A percentile compares a stretch with the other conserved stretches of the same genome.
phyloP scores from a whole-genome alignment of 345 rosid genomes.

The Eucalyptus marginata region DNA sequence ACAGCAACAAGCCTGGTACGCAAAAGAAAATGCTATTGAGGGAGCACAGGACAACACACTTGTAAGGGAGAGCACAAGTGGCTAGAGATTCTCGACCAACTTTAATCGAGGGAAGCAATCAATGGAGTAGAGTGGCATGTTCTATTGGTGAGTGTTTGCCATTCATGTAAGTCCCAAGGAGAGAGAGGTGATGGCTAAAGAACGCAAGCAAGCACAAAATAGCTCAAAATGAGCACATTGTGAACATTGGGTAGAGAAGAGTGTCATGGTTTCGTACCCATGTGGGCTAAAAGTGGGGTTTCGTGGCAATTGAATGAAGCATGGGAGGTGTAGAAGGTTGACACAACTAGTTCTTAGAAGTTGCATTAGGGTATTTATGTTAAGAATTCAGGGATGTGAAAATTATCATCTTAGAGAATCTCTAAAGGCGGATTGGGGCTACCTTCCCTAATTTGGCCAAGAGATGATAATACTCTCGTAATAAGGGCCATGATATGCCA shows the following conservation, averaged over 20 bases:
- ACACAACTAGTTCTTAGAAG: not conserved
- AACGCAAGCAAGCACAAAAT: not conserved
- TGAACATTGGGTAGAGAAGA: not conserved
- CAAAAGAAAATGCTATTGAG: not conserved
- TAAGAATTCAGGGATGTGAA: not conserved
- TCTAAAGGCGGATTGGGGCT: not conserved
- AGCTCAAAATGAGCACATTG: not conserved
- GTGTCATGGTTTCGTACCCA: not conserved
- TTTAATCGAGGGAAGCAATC: not conserved
- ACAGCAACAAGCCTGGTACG: rapidly evolving
- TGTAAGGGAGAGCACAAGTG: not conserved
- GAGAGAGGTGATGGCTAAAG: not conserved
- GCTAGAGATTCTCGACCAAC: not conserved
- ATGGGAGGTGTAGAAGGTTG: not conserved
- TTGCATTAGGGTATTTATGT: not conserved
- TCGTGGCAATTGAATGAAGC: not conserved
- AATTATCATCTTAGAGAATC: not conserved
- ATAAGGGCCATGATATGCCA: not conserved
- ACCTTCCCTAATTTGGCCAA: not conserved
- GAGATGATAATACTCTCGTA: not conserved
- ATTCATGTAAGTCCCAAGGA: not conserved
- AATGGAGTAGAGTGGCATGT: not conserved
- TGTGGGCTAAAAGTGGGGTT: not conserved
- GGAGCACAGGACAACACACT: not conserved
- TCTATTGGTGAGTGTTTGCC: not conserved